Base-by-base conservation (phyloP, 2,329 filamentous ascomycete species). In the Alternaria hordeiaustralica region DNA sequence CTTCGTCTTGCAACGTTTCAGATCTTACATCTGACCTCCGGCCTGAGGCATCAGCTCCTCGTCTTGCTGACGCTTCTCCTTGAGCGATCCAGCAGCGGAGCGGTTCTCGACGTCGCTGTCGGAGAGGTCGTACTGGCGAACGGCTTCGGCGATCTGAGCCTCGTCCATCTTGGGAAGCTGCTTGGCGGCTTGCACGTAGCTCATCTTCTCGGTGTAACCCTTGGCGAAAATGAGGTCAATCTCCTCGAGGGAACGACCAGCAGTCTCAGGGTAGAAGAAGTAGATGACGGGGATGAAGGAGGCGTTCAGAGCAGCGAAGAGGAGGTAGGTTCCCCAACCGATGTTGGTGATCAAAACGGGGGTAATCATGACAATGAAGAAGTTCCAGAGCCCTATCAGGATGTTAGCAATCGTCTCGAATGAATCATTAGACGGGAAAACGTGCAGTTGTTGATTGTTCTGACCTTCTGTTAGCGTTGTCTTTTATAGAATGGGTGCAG, bases 201-300 rank as follows among this genome's bases (percentile, higher is more conserved):
- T 75, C 63, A 76, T 80, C 44, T 80, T 75, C 67, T 77, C 75
- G 13, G 72, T 54, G 60, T 65, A 75, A 6, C 76, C 79, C 68
- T 79, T 79, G 51, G 79, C 79, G 60, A 86, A 86, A 69, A 86
- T 78, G 23, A 81, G 76, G 67, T 87, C 85, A 33, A 87, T 85
- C 63, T 87, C 84, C 66, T 87, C 85, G 0, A 87, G 78, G 2
- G 75, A 79, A 9, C 85, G 74, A 44, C 83, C 83, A 23, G 77
- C 79, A 0, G 86, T 88, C 70, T 88, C 87, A 0, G 87, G 86
- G 62, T 87, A 85, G 79, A 87, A 85, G 79, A 87, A 84, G 75
- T 82, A 85, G 72, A 86, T 84, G 63, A 85, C 60, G 11, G 85
- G 85, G 47, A 87, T 81, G 78, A 86, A 86, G 45, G 76, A 66